phyloP scores from a whole-genome alignment of 2,329 filamentous ascomycete genomes.

The Ophiostoma piceae region DNA sequence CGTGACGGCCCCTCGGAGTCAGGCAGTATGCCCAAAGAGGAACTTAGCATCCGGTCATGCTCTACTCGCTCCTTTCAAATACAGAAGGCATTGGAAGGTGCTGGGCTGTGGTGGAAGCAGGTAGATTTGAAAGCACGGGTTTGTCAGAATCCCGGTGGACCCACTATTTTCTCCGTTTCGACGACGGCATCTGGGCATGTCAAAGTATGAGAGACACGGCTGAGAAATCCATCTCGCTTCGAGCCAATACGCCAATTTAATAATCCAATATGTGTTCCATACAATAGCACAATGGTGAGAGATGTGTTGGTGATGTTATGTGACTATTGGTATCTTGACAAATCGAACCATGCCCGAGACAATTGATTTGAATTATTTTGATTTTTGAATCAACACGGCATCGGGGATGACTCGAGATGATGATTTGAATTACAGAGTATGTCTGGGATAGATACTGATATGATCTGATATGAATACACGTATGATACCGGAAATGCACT shows the following conservation, averaged over 20 bases:
- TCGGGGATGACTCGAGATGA: not conserved
- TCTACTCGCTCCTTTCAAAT: too few relatives aligned
- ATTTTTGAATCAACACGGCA: not conserved
- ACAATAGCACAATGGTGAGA: not conserved
- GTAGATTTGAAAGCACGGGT: constrained; percentile 9
- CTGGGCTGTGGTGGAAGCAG: not conserved
- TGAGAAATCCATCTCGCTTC: constrained; percentile 10
- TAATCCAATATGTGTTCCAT: not conserved
- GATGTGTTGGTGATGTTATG: not conserved
- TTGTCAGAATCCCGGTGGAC: not conserved
- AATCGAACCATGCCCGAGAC: not conserved
- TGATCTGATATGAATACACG: too few relatives aligned
- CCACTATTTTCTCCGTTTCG: not conserved
- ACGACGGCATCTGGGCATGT: not conserved
- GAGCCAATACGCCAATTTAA: not conserved
- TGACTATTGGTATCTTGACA: not conserved
- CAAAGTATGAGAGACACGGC: not conserved
- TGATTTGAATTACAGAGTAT: too few relatives aligned
- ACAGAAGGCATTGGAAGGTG: constrained; percentile 9
- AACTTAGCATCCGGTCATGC: not conserved
- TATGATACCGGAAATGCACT: not conserved
- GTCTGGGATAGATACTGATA: too few relatives aligned
- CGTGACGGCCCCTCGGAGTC: not conserved
- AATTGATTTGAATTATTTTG: not conserved
- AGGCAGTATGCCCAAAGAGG: constrained; percentile 7